Conservation (phyloP, 2,329 filamentous ascomycete genomes). For the Pezicula carpinea region DNA sequence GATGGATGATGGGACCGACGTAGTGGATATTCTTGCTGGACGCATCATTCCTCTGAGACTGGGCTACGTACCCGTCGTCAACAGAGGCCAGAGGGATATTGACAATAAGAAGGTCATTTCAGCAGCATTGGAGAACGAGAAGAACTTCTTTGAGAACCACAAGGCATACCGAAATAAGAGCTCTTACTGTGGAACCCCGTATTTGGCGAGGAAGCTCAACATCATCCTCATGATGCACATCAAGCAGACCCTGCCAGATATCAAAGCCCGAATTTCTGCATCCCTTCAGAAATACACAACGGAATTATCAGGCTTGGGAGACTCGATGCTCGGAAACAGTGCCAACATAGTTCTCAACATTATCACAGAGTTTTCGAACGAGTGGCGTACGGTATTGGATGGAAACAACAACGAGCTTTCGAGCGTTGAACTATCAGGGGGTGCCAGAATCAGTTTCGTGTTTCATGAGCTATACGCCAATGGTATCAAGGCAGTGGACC, state of each 20-base stretch:
- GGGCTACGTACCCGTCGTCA: slow-evolving; percentile 96
- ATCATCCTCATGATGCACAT: slow-evolving; percentile 99
- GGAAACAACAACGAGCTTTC: slow-evolving; percentile 96
- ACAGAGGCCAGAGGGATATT: slow-evolving; percentile 95
- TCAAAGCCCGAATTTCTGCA: slow-evolving; percentile 93
- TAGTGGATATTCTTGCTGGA: slow-evolving; percentile 96
- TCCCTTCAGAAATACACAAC: slow-evolving; percentile 87
- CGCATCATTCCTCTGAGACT: slow-evolving; percentile 92
- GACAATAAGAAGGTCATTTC: slow-evolving; percentile 97
- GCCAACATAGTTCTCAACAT: slow-evolving; percentile 97
- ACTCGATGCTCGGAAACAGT: slow-evolving; percentile 93
- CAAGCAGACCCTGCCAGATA: slow-evolving; percentile 97
- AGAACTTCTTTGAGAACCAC: slow-evolving; percentile 97
- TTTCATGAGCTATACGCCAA: slow-evolving; percentile 99
- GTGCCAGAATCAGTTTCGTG: slow-evolving; percentile 97
- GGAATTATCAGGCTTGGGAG: slow-evolving; percentile 79
- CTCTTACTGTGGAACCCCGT: slow-evolving; percentile 96
- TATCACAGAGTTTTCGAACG: slow-evolving; percentile 97
- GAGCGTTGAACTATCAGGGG: slow-evolving; percentile 88
- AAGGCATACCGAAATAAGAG: slow-evolving; percentile 98
- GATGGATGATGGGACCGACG: slow-evolving; percentile 98
- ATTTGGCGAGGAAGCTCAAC: slow-evolving; percentile 93
- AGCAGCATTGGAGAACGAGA: slow-evolving; percentile 86
- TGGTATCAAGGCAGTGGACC: slow-evolving; percentile 94
- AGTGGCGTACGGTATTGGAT: slow-evolving; percentile 93